These are phyloP conservation scores for Ophidiomyces ophidiicola DNA, from an alignment of 2,329 filamentous ascomycete species.

Conservation along the genomic window DNA sequence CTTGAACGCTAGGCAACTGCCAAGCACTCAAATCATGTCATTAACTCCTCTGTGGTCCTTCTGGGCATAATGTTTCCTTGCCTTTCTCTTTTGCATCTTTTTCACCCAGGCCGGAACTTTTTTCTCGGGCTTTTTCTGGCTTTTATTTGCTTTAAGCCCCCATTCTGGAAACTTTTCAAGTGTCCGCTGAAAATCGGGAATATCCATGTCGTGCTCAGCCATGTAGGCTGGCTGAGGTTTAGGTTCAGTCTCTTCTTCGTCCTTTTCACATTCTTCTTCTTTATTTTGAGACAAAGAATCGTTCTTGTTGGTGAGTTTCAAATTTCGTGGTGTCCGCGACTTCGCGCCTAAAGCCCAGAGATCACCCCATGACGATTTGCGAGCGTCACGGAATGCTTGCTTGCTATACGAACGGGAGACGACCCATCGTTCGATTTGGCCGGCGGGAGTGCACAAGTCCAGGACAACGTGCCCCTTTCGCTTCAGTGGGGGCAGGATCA, in stretches of 20 bases:
- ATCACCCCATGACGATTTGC: slow-evolving; percentile 85
- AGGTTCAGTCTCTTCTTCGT: slow-evolving; percentile 15
- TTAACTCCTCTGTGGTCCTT: too few species aligned
- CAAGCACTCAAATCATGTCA: too few species aligned
- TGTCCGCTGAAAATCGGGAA: slow-evolving; percentile 11
- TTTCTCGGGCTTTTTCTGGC: slow-evolving; percentile 24
- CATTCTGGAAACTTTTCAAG: slow-evolving; percentile 21
- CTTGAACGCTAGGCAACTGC: not conserved
- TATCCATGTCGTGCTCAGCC: slow-evolving; percentile 7
- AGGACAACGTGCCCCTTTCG: slow-evolving; percentile 75
- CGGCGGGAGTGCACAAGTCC: slow-evolving; percentile 79
- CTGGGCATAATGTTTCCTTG: slow-evolving; percentile 10
- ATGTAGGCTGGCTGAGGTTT: not conserved
- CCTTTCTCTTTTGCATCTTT: slow-evolving; percentile 33
- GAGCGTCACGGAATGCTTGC: slow-evolving; percentile 79
- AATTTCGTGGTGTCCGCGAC: slow-evolving; percentile 53
- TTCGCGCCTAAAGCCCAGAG: slow-evolving; percentile 93
- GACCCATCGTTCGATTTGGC: slow-evolving; percentile 83
- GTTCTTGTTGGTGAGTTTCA: slow-evolving; percentile 46
- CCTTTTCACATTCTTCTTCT: not conserved
- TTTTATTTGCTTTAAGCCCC: slow-evolving; percentile 9
- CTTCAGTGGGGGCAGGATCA: slow-evolving; percentile 72
- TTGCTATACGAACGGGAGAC: slow-evolving; percentile 70
- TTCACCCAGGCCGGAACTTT: slow-evolving; percentile 34
- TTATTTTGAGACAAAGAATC: slow-evolving; percentile 23